A percentile compares a stretch with the other conserved stretches of the same genome.
Evolutionary conservation across 805 yeast species (phyloP).

Genomic region (Candida tallmaniae): DNA sequence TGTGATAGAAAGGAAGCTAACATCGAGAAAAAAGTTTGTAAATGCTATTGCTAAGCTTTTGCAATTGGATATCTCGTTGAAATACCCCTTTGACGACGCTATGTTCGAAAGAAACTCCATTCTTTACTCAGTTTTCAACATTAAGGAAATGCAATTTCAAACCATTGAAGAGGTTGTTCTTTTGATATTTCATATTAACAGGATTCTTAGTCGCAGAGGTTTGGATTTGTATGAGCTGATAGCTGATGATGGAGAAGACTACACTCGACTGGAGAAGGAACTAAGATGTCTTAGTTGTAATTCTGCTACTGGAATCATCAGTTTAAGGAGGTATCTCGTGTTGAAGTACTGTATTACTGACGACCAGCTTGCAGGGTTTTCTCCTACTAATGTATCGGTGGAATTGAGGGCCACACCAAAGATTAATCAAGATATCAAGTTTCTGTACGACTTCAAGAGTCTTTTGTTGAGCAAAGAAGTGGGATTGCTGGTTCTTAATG

Average conservation of each 20-base stretch:
- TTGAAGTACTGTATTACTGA: conserved; percentile 3
- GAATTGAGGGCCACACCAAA: conserved; percentile 31
- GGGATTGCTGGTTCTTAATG: conserved; percentile 10
- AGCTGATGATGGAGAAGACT: conserved; percentile 1
- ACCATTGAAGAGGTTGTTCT: conserved; percentile 50
- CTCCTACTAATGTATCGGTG: conserved; percentile 24
- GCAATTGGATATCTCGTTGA: conserved; percentile 7
- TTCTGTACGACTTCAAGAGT: conserved; percentile 7
- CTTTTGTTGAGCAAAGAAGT: conserved; percentile 2
- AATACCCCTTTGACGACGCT: conserved; percentile 9
- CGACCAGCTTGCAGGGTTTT: conserved; percentile 19
- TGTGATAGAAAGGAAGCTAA: conserved; percentile 35
- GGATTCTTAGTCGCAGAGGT: conserved; percentile 38
- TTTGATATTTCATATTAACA: conserved; percentile 42
- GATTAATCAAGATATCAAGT: conserved; percentile 7
- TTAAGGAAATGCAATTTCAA: conserved; percentile 34
- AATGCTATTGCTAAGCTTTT: conserved; percentile 18
- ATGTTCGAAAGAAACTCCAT: conserved; percentile 16
- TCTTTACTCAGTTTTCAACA: conserved; percentile 29
- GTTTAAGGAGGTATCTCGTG: conserved; percentile 3
- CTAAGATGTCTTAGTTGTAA: conserved; percentile 3
- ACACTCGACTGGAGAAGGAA: neutral
- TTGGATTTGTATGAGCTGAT: conserved; percentile 20
- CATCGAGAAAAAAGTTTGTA: conserved; percentile 40
- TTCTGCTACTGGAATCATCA: conserved; percentile 1